Evolutionary conservation across 2,329 filamentous ascomycete genomes (phyloP).

Genomic region (Alternaria metachromatica): DNA sequence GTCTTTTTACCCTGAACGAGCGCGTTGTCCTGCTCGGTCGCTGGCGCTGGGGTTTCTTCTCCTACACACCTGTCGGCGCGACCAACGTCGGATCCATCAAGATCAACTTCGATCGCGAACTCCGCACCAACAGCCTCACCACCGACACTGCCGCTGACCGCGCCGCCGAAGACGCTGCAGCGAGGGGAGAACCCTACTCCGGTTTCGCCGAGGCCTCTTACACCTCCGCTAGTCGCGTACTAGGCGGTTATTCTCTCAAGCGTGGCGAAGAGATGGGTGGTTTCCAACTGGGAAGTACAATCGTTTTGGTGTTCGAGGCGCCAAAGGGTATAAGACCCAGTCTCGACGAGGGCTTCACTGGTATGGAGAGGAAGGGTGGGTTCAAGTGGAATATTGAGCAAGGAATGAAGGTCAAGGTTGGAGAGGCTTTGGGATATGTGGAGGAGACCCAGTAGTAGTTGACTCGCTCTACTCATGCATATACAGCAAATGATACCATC

Average conservation of each 20-base stretch:
- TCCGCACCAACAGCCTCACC: conserved; percentile 88
- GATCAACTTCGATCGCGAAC: conserved; percentile 94
- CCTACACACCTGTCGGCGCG: conserved; percentile 91
- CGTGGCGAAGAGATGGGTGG: conserved; percentile 97
- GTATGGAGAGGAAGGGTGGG: conserved; percentile 65
- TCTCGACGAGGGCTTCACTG: conserved; percentile 64
- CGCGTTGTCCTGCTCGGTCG: conserved; percentile 89
- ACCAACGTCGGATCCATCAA: conserved; percentile 98
- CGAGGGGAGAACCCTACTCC: conserved; percentile 80
- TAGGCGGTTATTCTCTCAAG: conserved; percentile 82
- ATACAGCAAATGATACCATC: conserved; percentile 2
- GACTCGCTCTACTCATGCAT: neutral
- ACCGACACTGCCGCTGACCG: conserved; percentile 92
- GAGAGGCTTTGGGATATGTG: conserved; percentile 81
- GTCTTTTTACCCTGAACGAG: conserved; percentile 96
- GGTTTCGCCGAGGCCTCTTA: conserved; percentile 95
- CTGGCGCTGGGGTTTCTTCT: conserved; percentile 98
- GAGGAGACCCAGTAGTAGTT: conserved; percentile 46
- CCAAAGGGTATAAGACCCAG: conserved; percentile 67
- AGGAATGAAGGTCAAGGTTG: conserved; percentile 88
- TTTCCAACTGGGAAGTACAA: conserved; percentile 92
- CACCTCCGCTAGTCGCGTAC: conserved; percentile 73
- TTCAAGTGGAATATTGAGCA: conserved; percentile 89
- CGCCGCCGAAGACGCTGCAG: conserved; percentile 79
- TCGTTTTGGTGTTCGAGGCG: conserved; percentile 96